These are phyloP conservation scores for Borovskyia barvae DNA, from an alignment of 208 protist species.

Conservation along the genomic window DNA sequence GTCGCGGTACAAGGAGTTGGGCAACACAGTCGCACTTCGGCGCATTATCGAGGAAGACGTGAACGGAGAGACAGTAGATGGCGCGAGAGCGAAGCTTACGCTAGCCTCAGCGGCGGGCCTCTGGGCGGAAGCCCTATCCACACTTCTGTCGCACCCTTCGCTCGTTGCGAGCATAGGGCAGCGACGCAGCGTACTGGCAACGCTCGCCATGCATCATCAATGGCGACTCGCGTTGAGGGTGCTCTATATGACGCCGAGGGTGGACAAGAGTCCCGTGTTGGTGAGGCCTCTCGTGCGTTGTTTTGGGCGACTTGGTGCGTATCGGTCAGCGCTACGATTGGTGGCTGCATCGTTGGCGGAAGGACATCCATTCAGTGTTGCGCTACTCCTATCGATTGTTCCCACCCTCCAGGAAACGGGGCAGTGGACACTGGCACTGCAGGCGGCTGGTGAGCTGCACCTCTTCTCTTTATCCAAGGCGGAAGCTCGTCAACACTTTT, in stretches of 20 bases:
- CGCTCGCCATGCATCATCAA: slow-evolving; percentile 34
- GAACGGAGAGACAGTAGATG: slow-evolving; percentile 35
- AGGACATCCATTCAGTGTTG: slow-evolving; percentile 41
- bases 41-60: slow-evolving; percentile 84
- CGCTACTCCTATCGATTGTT: slow-evolving; percentile 61
- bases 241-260: slow-evolving; percentile 12
- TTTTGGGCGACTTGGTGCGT: slow-evolving; percentile 33
- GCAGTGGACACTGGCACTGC: slow-evolving; percentile 53
- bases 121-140: slow-evolving; percentile 66
- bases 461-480: slow-evolving; percentile 46
- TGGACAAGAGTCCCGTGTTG: slow-evolving; percentile 32
- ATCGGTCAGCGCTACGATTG: slow-evolving; percentile 44
- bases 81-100: slow-evolving; percentile 49
- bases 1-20: slow-evolving; percentile 39
- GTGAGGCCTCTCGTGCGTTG: slow-evolving; percentile 65
- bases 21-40: slow-evolving; percentile 46
- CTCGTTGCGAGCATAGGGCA: slow-evolving; percentile 28
- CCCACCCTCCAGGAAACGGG: slow-evolving; percentile 40
- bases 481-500: slow-evolving; percentile 21
- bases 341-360: slow-evolving; percentile 42
- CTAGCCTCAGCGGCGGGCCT: slow-evolving; percentile 68
- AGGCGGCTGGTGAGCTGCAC: slow-evolving; percentile 43
- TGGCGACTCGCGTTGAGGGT: slow-evolving; percentile 50
- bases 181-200: slow-evolving; percentile 47
- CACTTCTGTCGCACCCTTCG: slow-evolving; percentile 32